These are phyloP conservation scores for Yamadazyma mexicana DNA, from an alignment of 1,139 yeast species.

Conservation along the genomic window DNA sequence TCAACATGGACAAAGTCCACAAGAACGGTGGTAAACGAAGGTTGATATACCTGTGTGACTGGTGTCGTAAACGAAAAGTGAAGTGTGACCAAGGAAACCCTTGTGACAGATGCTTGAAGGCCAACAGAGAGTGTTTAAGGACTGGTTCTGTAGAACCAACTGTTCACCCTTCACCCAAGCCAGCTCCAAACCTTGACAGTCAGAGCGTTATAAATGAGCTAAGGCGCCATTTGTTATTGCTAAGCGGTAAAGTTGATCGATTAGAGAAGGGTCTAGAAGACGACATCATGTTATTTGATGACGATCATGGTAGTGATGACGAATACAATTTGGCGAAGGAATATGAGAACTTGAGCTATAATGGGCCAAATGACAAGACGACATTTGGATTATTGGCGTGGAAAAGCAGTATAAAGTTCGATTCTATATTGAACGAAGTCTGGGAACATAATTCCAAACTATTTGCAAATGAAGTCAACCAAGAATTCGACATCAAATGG, in stretches of 20 bases:
- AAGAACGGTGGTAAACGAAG: neutral
- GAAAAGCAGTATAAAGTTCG: constrained; percentile 30
- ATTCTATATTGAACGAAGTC: constrained; percentile 19
- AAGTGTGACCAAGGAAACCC: constrained; percentile 41
- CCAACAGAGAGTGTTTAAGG: constrained; percentile 25
- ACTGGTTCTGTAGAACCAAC: no score
- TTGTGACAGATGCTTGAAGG: constrained; percentile 38
- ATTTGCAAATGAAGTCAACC: neutral
- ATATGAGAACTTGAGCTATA: neutral
- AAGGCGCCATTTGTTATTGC: neutral
- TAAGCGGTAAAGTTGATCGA: constrained; percentile 7
- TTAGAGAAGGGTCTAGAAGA: constrained; percentile 6
- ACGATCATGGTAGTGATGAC: constrained; percentile 9
- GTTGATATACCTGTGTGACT: constrained; percentile 22
- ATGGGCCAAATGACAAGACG: constrained; percentile 12
- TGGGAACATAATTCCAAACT: constrained; percentile 12
- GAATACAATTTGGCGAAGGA: constrained; percentile 7
- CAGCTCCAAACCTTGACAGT: no score
- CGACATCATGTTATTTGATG: constrained; percentile 2
- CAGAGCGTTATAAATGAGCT: constrained; percentile 1
- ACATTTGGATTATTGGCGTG: constrained; percentile 38
- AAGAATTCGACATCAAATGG: no score
- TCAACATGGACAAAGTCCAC: no score
- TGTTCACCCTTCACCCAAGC: no score
- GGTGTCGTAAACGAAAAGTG: constrained; percentile 40